Percentiles rank a stretch among this genome's conserved stretches.
phyloP scores from a whole-genome alignment of 768 basidiomycete species.

The Mycena galopus region DNA sequence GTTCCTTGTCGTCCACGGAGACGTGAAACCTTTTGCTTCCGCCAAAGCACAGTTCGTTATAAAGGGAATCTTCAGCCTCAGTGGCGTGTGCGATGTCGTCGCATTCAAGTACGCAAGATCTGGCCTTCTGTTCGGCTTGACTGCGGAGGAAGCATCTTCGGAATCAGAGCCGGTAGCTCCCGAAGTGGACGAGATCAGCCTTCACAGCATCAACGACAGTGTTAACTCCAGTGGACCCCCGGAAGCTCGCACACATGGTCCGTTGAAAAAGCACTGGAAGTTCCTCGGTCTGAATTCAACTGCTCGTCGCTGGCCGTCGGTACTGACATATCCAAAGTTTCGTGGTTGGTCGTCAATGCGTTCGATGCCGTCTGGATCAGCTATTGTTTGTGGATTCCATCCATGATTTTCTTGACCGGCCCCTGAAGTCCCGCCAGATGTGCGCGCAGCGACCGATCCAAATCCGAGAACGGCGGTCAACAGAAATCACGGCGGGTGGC shows the following conservation, averaged over 20 bases:
- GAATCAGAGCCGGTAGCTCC: not conserved
- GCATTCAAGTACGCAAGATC: slow-evolving; percentile 15
- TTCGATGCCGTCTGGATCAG: slow-evolving; percentile 8
- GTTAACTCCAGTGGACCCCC: too few relatives aligned
- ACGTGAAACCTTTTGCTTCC: slow-evolving; percentile 25
- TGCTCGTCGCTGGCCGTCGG: too few relatives aligned
- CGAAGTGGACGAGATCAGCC: not conserved
- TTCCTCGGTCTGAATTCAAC: too few relatives aligned
- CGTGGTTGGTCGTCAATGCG: not conserved
- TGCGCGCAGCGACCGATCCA: not conserved
- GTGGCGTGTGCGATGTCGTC: slow-evolving; percentile 16
- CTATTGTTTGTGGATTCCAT: slow-evolving; percentile 6
- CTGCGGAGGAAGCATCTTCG: not conserved
- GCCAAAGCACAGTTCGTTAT: slow-evolving; percentile 18
- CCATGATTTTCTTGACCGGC: not conserved
- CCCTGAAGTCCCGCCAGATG: not conserved
- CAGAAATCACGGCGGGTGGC: slow-evolving; percentile 2
- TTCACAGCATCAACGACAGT: not conserved
- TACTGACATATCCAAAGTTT: too few relatives aligned
- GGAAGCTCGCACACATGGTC: too few relatives aligned
- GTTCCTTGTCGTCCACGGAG: slow-evolving; percentile 20
- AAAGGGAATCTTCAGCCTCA: slow-evolving; percentile 29
- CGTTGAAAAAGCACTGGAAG: too few relatives aligned
- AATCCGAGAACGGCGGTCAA: slow-evolving; percentile 6
- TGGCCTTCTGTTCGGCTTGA: slow-evolving; percentile 7